Conservation (phyloP, 2,329 filamentous ascomycete species). For the Diaporthe destruens region DNA sequence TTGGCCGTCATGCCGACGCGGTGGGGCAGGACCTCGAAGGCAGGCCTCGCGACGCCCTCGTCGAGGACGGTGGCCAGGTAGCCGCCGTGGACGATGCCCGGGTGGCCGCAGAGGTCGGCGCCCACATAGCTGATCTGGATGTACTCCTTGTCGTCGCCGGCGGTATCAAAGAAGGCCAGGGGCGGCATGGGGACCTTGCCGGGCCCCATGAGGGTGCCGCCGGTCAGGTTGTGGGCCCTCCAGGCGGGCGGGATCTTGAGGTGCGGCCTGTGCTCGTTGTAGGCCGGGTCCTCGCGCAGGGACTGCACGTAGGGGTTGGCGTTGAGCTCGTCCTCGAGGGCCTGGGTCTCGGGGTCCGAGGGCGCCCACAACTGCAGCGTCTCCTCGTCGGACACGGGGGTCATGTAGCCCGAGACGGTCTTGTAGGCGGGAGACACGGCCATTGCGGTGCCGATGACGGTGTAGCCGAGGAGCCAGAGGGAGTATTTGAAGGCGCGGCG, state of each 20-base stretch:
- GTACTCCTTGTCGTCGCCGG: constrained; percentile 69
- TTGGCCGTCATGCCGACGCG: constrained; percentile 89
- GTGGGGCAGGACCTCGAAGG: constrained; percentile 88
- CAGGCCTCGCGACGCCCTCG: constrained; percentile 88
- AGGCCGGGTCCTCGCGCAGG: constrained; percentile 75
- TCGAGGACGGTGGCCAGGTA: constrained; percentile 93
- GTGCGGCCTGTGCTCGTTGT: constrained; percentile 84
- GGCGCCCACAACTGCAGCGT: constrained; percentile 76
- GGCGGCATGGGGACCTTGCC: constrained; percentile 86
- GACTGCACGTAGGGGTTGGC: constrained; percentile 79
- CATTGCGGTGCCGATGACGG: constrained; percentile 67
- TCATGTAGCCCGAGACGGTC: constrained; percentile 61
- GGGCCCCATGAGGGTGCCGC: constrained; percentile 80
- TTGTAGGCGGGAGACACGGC: constrained; percentile 65
- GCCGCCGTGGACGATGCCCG: constrained; percentile 90
- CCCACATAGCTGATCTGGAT: constrained; percentile 84
- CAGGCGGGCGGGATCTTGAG: constrained; percentile 83
- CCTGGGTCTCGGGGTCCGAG: constrained; percentile 63
- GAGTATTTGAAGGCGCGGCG: constrained; percentile 60
- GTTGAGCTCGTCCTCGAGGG: constrained; percentile 80
- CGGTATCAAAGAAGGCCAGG: constrained; percentile 78
- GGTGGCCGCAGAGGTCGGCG: constrained; percentile 85
- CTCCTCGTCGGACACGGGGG: constrained; percentile 76
- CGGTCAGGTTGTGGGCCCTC: constrained; percentile 83
- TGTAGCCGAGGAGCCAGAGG: constrained; percentile 61